Percentiles rank a stretch among this genome's conserved stretches.
Evolutionary conservation across 306 rosid species (phyloP).

Genomic region (Pyrus pyrifolia): DNA sequence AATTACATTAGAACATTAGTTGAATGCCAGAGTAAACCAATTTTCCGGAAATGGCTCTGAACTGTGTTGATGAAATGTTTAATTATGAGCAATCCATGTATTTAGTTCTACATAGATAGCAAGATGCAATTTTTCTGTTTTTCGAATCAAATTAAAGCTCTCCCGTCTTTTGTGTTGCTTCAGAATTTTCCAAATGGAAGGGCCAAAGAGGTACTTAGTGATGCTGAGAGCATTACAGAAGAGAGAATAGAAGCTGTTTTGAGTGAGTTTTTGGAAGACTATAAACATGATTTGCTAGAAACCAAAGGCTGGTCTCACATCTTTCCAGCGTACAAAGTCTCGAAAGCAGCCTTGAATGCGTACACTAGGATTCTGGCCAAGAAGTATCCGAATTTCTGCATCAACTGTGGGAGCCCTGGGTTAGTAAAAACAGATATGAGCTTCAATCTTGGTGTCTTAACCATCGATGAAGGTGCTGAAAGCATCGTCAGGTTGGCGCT

Average conservation of each 20-base stretch:
- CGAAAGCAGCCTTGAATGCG: conserved; percentile 36
- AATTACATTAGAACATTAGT: too few species aligned
- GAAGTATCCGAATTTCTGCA: conserved; percentile 14
- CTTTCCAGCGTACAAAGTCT: conserved; percentile 17
- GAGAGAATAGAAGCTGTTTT: conserved; percentile 32
- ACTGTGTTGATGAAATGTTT: neutral
- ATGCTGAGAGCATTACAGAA: conserved; percentile 35
- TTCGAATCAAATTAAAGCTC: neutral
- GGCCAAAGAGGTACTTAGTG: conserved; percentile 27
- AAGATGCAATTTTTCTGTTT: neutral
- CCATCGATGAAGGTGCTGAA: conserved; percentile 39
- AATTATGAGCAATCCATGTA: neutral
- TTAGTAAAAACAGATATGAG: too few species aligned
- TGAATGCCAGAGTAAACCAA: too few species aligned
- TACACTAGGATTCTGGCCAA: conserved; percentile 41
- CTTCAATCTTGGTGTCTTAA: conserved; percentile 14
- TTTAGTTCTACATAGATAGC: too few species aligned
- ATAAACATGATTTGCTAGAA: conserved; percentile 31
- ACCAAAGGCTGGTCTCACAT: conserved; percentile 33
- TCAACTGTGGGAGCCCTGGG: conserved; percentile 40
- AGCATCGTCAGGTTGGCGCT: conserved; percentile 31
- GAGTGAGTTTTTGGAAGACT: conserved; percentile 22
- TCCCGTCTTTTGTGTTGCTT: neutral
- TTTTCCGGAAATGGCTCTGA: neutral
- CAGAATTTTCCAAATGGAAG: conserved; percentile 26